These are phyloP conservation scores for Astrothelium subdiscretum DNA, from an alignment of 495 filamentous ascomycete species.

Conservation along the genomic window DNA sequence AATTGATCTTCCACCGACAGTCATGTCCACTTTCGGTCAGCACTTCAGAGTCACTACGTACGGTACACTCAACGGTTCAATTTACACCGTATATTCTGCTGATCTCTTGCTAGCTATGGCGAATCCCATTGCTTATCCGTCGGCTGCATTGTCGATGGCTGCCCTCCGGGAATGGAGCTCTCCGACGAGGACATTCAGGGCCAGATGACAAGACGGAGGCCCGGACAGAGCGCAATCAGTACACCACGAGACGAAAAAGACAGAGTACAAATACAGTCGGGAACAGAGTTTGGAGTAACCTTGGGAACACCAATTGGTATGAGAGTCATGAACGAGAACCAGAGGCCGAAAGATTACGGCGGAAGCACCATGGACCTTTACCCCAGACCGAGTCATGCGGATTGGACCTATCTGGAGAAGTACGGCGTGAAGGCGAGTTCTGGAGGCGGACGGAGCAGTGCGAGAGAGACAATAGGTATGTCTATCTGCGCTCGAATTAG, in stretches of 20 bases:
- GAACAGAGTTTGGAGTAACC: slow-evolving; percentile 85
- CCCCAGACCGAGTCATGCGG: slow-evolving; percentile 87
- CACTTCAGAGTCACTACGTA: slow-evolving; percentile 41
- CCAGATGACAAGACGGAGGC: slow-evolving; percentile 82
- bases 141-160: slow-evolving; percentile 41
- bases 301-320: slow-evolving; percentile 87
- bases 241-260: slow-evolving; percentile 94
- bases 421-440: slow-evolving; percentile 92
- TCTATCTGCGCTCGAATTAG: too few species aligned
- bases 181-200: slow-evolving; percentile 87
- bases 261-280: slow-evolving; percentile 81
- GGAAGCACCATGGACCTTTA: slow-evolving; percentile 82
- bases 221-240: slow-evolving; percentile 80
- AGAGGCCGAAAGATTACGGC: slow-evolving; percentile 88
- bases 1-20: too few species aligned
- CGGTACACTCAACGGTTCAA: background rate
- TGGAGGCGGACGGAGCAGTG: slow-evolving; percentile 84
- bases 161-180: slow-evolving; percentile 79
- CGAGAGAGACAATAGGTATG: slow-evolving; percentile 92
- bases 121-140: slow-evolving; percentile 31
- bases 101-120: slow-evolving; percentile 16
- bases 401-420: slow-evolving; percentile 95
- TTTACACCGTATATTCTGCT: background rate
- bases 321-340: slow-evolving; percentile 83
- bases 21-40: slow-evolving; percentile 86